Evolutionary conservation across 148 eudicot species (phyloP).

Genomic region (Chenopodium album): DNA sequence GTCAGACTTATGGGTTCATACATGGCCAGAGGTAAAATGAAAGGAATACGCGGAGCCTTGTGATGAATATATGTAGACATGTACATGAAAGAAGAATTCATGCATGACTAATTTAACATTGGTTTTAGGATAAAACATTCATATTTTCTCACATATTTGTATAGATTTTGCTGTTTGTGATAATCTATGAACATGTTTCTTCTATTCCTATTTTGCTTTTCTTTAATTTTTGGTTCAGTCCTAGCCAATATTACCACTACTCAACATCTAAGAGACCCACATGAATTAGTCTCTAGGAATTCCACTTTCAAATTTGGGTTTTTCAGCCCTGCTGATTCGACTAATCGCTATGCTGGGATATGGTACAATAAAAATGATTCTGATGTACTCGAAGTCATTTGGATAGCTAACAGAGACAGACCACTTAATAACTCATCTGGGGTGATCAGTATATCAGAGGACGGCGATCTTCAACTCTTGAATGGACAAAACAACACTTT

Average conservation of each 20-base stretch:
- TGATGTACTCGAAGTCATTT: slow-evolving; percentile 22
- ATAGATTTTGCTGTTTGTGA: not conserved
- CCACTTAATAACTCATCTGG: slow-evolving; percentile 41
- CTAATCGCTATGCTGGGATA: slow-evolving; percentile 39
- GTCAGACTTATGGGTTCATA: slow-evolving; percentile 1
- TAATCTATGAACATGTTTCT: not conserved
- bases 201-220: slow-evolving; percentile 8
- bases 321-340: slow-evolving; percentile 37
- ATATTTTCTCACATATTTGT: not conserved
- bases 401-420: slow-evolving; percentile 52
- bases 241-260: slow-evolving; percentile 8
- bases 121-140: not conserved
- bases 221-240: slow-evolving; percentile 2
- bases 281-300: slow-evolving; percentile 26
- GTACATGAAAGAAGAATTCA: not conserved
- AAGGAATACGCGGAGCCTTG: no score
- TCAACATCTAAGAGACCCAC: slow-evolving; percentile 19
- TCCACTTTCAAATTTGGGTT: slow-evolving; percentile 36
- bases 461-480: slow-evolving; percentile 38
- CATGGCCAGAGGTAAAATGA: not conserved
- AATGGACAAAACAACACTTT: slow-evolving; percentile 18
- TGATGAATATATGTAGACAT: not conserved
- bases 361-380: slow-evolving; percentile 27
- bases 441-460: slow-evolving; percentile 9
- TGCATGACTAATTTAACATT: not conserved